Base-by-base conservation (phyloP, 2,329 filamentous ascomycete species). In the Aureobasidium sp. region DNA sequence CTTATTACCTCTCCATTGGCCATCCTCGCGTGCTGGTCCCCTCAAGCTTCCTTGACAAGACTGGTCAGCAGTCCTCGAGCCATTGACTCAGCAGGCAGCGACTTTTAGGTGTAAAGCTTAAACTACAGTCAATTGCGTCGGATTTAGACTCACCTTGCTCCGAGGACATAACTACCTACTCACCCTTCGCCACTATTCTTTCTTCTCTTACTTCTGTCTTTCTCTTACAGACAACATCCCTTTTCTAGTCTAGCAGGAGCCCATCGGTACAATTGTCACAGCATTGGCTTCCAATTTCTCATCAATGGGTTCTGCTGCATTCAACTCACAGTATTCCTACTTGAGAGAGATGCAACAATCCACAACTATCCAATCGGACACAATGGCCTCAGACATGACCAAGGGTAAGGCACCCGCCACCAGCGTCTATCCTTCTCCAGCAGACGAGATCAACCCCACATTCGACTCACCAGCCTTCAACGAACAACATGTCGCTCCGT, bases 61-160 rank as follows among this genome's bases (percentile, higher is more conserved):
- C 42, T 48, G 42, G 42, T 48, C 54, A 37, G 22, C 31, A 39
- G 42, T 27, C 8, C 54, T 58, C 24, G 54, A 39, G n/a, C 57
- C 33, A 60, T 60, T 60, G 57, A 60, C 57, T 60, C 57, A 60
- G 57, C 45, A 60, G 57, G 57, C 57, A 60, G 57, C 57, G 45
- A 60, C 57, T 60, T 60, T 60, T 58, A 57, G 33, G 54, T 42
- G 54, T 29, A 29, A 60, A 60, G 57, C 45, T 60, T 49, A 60
- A 58, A 49, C 22, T 48, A 31, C 44, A 50, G 5, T 42, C 57
- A 50, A 60, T 60, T 60, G 57, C 44, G 24, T 45, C 57, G 57
- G 57, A 60, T 60, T 50, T 50, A 60, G 39, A 14, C 31, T 31
- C 22, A 27, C 29, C 22, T 58, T 48, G 40, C 54, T 58, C 54